A percentile compares a stretch with the other conserved stretches of the same genome.
Evolutionary conservation across 2,329 filamentous ascomycete species (phyloP).

Genomic region (Cytospora schulzeri): DNA sequence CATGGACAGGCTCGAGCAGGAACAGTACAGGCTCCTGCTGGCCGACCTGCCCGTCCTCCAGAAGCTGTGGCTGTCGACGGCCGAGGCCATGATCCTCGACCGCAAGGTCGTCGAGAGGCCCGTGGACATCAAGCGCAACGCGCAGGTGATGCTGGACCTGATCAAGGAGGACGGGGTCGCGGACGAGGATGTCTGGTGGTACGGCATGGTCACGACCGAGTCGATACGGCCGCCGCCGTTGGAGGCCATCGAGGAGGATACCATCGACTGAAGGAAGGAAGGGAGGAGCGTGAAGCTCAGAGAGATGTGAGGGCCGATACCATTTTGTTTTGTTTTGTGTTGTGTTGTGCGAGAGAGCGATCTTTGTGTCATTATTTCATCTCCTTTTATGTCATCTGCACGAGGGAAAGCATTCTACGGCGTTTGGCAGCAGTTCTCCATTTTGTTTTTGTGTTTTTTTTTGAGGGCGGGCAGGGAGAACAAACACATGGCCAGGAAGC

Average conservation of each 20-base stretch:
- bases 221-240: slow-evolving; percentile 57
- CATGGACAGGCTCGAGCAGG: slow-evolving; percentile 56
- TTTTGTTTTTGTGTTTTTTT: too few relatives aligned
- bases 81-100: slow-evolving; percentile 63
- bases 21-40: slow-evolving; percentile 54
- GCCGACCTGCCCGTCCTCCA: slow-evolving; percentile 59
- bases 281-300: background rate
- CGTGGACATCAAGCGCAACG: slow-evolving; percentile 65
- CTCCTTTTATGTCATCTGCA: background rate
- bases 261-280: slow-evolving; percentile 43
- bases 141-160: slow-evolving; percentile 63
- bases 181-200: slow-evolving; percentile 65
- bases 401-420: background rate
- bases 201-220: slow-evolving; percentile 55
- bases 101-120: slow-evolving; percentile 59
- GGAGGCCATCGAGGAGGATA: slow-evolving; percentile 56
- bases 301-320: slow-evolving; percentile 14
- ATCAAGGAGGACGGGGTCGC: slow-evolving; percentile 62
- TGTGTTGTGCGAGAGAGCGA: background rate
- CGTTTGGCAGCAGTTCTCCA: background rate
- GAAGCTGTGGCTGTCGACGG: slow-evolving; percentile 64
- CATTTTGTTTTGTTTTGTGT: too few relatives aligned
- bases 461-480: background rate
- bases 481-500: slow-evolving; percentile 3
- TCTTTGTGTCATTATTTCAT: background rate